A percentile compares a stretch with the other conserved stretches of the same genome.
These are phyloP conservation scores for Lantana camara DNA, from an alignment of 257 asterid genomes.

Conservation along the genomic window DNA sequence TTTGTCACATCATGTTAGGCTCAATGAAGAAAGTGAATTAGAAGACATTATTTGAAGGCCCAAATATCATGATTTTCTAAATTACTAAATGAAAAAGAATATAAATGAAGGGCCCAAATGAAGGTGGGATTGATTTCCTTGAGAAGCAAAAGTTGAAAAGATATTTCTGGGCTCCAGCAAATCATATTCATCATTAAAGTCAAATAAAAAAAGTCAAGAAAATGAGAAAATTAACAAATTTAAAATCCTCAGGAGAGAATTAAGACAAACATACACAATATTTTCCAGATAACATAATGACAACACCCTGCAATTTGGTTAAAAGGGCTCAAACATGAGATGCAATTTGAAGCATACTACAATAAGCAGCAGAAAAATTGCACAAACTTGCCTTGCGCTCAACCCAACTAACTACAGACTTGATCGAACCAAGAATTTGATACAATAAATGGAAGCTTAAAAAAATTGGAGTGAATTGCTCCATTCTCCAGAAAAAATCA, in stretches of 20 bases:
- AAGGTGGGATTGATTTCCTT: slow-evolving; percentile 29
- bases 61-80: slow-evolving; percentile 28
- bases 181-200: slow-evolving; percentile 36
- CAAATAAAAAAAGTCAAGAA: slow-evolving; percentile 30
- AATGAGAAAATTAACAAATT: not conserved
- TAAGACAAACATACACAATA: not conserved
- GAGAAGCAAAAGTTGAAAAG: slow-evolving; percentile 34
- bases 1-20: no score
- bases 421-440: not conserved
- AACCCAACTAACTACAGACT: not conserved
- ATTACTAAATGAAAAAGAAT: slow-evolving; percentile 1
- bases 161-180: slow-evolving; percentile 40
- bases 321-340: not conserved
- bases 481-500: no score
- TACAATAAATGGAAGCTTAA: not conserved
- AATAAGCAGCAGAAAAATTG: not conserved
- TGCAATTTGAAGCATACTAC: not conserved
- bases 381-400: not conserved
- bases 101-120: slow-evolving; percentile 39
- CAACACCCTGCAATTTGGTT: not conserved
- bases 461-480: no score
- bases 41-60: no score
- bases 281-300: not conserved
- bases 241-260: slow-evolving; percentile 8
- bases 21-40: not conserved